Percentiles rank a stretch among this genome's conserved stretches.
Conservation (phyloP, 768 basidiomycete species). For the Gloeopeniophorella convolvens region DNA sequence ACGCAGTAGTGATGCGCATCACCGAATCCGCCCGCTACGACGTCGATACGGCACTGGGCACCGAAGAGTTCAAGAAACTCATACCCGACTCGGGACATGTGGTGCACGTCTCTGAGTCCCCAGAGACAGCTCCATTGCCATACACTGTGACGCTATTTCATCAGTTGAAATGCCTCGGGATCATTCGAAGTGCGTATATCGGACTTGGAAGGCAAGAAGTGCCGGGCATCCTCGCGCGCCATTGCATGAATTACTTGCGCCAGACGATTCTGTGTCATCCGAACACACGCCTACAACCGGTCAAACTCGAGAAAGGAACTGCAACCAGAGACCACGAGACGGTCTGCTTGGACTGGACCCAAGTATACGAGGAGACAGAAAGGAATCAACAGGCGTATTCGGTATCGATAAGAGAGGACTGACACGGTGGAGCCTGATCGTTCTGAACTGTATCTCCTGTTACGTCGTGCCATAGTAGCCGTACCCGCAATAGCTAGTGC, state of each 20-base stretch:
- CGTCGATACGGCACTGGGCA: too few relatives aligned
- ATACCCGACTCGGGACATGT: not conserved
- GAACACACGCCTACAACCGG: slow-evolving; percentile 27
- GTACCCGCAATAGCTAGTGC: too few relatives aligned
- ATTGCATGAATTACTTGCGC: slow-evolving; percentile 33
- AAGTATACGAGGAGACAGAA: slow-evolving; percentile 25
- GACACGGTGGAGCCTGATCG: too few relatives aligned
- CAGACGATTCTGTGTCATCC: slow-evolving; percentile 28
- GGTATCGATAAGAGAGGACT: too few relatives aligned
- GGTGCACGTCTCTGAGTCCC: not conserved
- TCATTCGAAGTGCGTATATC: slow-evolving; percentile 27
- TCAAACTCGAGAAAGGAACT: not conserved
- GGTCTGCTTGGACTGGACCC: slow-evolving; percentile 27
- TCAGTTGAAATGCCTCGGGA: slow-evolving; percentile 35
- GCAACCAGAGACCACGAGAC: slow-evolving; percentile 22
- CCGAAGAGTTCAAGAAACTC: not conserved
- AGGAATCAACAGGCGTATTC: slow-evolving; percentile 18
- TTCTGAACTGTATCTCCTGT: too few relatives aligned
- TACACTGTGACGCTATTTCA: slow-evolving; percentile 37
- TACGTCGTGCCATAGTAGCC: not conserved
- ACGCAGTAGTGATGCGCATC: too few relatives aligned
- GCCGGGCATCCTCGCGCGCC: slow-evolving; percentile 2
- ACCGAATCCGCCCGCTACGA: too few relatives aligned
- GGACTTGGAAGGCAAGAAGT: slow-evolving; percentile 4
- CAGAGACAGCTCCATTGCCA: slow-evolving; percentile 11